These are phyloP conservation scores for Paraconiothyrium brasiliense DNA, from an alignment of 2,329 filamentous ascomycete genomes.

Conservation along the genomic window DNA sequence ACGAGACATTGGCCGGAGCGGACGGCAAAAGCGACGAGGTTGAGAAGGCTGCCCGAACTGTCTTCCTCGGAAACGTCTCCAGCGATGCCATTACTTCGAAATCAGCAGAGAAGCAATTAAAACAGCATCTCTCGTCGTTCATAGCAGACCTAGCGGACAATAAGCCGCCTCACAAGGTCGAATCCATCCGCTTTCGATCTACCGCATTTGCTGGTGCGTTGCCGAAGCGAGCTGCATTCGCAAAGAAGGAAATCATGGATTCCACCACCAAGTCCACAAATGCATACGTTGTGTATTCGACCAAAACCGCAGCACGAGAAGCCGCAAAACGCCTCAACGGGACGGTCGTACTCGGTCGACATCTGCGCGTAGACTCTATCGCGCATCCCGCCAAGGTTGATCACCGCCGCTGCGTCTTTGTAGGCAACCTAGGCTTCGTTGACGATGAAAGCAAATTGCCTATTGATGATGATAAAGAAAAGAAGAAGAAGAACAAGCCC, in stretches of 20 bases:
- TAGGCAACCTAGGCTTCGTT: slow-evolving; percentile 95
- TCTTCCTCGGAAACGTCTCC: slow-evolving; percentile 93
- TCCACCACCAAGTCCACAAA: slow-evolving; percentile 93
- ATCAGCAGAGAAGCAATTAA: slow-evolving; percentile 77
- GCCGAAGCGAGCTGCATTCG: slow-evolving; percentile 94
- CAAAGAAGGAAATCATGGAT: slow-evolving; percentile 88
- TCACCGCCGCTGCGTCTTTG: slow-evolving; percentile 90
- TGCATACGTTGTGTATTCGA: slow-evolving; percentile 90
- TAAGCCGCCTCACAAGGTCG: slow-evolving; percentile 73
- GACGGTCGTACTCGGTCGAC: slow-evolving; percentile 81
- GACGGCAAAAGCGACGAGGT: slow-evolving; percentile 65
- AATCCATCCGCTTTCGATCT: slow-evolving; percentile 93
- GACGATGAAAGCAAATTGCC: slow-evolving; percentile 83
- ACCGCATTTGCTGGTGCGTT: slow-evolving; percentile 83
- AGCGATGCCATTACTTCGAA: slow-evolving; percentile 84
- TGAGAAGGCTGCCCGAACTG: slow-evolving; percentile 86
- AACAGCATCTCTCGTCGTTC: slow-evolving; percentile 81
- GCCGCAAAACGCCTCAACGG: slow-evolving; percentile 84
- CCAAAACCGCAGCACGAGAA: slow-evolving; percentile 75
- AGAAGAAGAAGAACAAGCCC: slow-evolving; percentile 70
- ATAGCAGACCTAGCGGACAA: slow-evolving; percentile 62
- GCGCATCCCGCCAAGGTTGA: slow-evolving; percentile 86
- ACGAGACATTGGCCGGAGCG: slow-evolving; percentile 59
- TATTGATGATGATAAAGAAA: slow-evolving; percentile 70
- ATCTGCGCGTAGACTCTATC: slow-evolving; percentile 89